Evolutionary conservation across 768 basidiomycete species (phyloP), one percentile per base, ranked within the genome.

Genomic region (Trametes sanguinea): DNA sequence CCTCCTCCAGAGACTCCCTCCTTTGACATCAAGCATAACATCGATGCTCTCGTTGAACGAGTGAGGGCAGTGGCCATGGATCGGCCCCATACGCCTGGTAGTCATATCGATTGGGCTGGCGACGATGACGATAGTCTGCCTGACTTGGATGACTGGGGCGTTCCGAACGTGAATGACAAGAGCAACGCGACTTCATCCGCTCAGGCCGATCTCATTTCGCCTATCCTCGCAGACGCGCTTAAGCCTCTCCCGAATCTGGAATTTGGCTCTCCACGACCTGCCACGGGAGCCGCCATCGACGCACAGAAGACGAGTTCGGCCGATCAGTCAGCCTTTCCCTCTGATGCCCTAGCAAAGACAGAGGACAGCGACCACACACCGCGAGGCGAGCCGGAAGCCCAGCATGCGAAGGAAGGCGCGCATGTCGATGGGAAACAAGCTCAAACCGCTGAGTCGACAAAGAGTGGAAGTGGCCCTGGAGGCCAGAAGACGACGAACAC

Each of bases 51-150:
- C 10, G 90, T 92, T 13, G 89, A 92, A 70, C 88, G 85, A 54
- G 86, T 90, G 10, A 78, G 89, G 51, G 85, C 89, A 8, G 84
- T 85, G 6, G 88, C 89, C 8, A 89, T 91, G 85, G 85, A 74
- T 42, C 77, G 88, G 46, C 86, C 89, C 11, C 76, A 82, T 14
- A 88, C 89, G 1, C 89, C 89, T 13, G 88, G 86, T 37, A 89
- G 85, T 60, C 90, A 93, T 65, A 88, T 93, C 60, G 91, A 94
- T 73, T 94, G 92, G 92, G 92, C 92, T 44, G 88, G 88, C 39
- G 90, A 93, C 66, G 92, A 94, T 59, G 91, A 94, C 64, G 83
- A 84, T 62, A 86, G 83, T 63, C 77, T 94, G 2, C 92, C 92
- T 5, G 90, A 92, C 73, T 79, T 94, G 30, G 85, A 94, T 70